These are phyloP conservation scores for Limonium bicolor DNA, from an alignment of 148 eudicot species.

Conservation along the genomic window DNA sequence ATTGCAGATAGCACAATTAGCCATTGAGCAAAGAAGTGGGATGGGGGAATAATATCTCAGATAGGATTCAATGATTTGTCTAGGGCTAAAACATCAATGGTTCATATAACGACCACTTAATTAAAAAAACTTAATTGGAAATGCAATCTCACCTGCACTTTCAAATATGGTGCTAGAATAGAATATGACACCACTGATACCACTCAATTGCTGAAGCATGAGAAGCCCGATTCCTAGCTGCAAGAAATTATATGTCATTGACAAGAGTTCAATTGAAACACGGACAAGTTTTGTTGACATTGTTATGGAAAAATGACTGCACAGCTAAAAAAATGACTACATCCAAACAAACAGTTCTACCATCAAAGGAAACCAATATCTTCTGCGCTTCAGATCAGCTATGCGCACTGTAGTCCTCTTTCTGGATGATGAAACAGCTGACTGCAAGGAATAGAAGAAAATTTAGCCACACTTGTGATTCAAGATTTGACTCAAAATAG, in stretches of 20 bases:
- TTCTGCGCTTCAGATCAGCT: slow-evolving; percentile 38
- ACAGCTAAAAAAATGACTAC: slow-evolving; percentile 8
- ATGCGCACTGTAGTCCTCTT: slow-evolving; percentile 50
- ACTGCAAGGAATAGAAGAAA: slow-evolving; percentile 26
- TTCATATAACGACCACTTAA: not conserved
- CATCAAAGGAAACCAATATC: slow-evolving; percentile 87
- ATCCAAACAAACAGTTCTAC: slow-evolving; percentile 26
- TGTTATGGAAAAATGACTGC: not conserved
- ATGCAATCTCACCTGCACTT: slow-evolving; percentile 48
- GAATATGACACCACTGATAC: slow-evolving; percentile 74
- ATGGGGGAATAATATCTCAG: no score
- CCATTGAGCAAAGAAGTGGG: no score
- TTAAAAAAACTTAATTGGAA: not conserved
- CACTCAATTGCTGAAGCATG: slow-evolving; percentile 75
- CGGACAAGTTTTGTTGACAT: not conserved
- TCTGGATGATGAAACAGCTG: slow-evolving; percentile 51
- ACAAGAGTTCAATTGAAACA: slow-evolving; percentile 1
- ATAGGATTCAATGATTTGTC: no score
- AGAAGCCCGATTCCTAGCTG: slow-evolving; percentile 80
- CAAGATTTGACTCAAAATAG: not conserved
- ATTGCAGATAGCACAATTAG: not conserved
- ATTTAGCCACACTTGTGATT: not conserved
- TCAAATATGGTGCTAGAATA: slow-evolving; percentile 69
- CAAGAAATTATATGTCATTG: slow-evolving; percentile 7
- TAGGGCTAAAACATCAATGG: no score